A percentile compares a stretch with the other conserved stretches of the same genome.
Evolutionary conservation across 768 basidiomycete species (phyloP).

Genomic region (Floccularia luteovirens): DNA sequence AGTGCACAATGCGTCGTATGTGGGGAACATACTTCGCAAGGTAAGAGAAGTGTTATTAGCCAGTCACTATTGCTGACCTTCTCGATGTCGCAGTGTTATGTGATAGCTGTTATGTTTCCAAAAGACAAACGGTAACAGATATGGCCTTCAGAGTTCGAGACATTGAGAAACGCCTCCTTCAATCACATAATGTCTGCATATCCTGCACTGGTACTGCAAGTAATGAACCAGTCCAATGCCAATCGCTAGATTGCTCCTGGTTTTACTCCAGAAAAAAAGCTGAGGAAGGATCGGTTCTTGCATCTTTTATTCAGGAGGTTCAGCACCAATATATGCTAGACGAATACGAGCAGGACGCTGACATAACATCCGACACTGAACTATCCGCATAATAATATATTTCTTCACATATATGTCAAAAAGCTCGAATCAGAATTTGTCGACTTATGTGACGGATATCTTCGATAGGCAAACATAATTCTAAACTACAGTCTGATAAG

Average conservation of each 20-base stretch:
- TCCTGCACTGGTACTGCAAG: constrained; percentile 56
- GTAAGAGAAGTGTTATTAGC: constrained; percentile 21
- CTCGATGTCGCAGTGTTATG: constrained; percentile 47
- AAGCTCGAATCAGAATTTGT: too few relatives aligned
- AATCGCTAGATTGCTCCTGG: constrained; percentile 84
- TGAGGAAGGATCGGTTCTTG: constrained; percentile 32
- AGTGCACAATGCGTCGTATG: constrained; percentile 69
- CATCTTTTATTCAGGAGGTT: constrained; percentile 23
- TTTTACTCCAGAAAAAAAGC: constrained; percentile 64
- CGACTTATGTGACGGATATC: background rate
- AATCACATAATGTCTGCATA: constrained; percentile 64
- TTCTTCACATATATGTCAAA: too few relatives aligned
- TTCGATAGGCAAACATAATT: background rate
- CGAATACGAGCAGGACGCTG: constrained; percentile 7
- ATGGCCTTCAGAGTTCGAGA: constrained; percentile 45
- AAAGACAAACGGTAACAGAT: constrained; percentile 47
- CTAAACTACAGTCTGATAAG: constrained; percentile 30
- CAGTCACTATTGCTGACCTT: background rate
- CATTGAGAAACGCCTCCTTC: constrained; percentile 45
- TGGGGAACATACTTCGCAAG: constrained; percentile 41
- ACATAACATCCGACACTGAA: constrained; percentile 4
- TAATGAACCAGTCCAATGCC: constrained; percentile 61
- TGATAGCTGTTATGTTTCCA: constrained; percentile 42
- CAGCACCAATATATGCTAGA: constrained; percentile 24
- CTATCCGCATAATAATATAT: too few relatives aligned